phyloP scores from a whole-genome alignment of 441 rosid species.

The Brassica hybrid region DNA sequence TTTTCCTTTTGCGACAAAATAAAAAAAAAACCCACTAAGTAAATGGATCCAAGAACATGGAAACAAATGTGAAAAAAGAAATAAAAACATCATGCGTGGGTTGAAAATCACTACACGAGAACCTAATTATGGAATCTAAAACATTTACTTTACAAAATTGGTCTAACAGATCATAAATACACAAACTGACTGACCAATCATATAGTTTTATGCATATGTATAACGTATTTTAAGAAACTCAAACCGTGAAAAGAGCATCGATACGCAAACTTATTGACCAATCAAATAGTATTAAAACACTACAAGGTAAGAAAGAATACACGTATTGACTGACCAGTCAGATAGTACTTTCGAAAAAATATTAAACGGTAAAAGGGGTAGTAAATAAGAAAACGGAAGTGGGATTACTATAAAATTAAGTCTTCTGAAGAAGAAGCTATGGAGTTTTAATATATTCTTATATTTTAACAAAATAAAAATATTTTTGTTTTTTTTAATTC shows the following conservation, averaged over 20 bases:
- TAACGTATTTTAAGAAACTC: neutral
- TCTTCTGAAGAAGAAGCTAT: conserved; percentile 43
- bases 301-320: conserved; percentile 9
- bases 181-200: conserved; percentile 18
- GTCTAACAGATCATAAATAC: neutral
- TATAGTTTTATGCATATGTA: neutral
- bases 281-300: neutral
- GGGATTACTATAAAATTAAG: conserved; percentile 30
- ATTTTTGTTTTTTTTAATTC: no score
- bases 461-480: no score
- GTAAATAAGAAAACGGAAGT: conserved; percentile 35
- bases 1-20: neutral
- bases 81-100: conserved; percentile 30
- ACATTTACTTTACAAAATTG: neutral
- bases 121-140: neutral
- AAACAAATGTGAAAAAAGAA: conserved; percentile 28
- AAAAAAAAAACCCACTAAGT: conserved; percentile 26
- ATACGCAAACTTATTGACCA: conserved; percentile 14
- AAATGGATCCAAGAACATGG: conserved; percentile 37
- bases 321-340: neutral
- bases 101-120: conserved; percentile 30
- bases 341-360: no score
- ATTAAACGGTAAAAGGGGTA: no score
- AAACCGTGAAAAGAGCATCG: neutral
- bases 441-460: neutral